Base-by-base conservation (phyloP, 2,329 filamentous ascomycete species). In the Pseudogymnoascus sp. region DNA sequence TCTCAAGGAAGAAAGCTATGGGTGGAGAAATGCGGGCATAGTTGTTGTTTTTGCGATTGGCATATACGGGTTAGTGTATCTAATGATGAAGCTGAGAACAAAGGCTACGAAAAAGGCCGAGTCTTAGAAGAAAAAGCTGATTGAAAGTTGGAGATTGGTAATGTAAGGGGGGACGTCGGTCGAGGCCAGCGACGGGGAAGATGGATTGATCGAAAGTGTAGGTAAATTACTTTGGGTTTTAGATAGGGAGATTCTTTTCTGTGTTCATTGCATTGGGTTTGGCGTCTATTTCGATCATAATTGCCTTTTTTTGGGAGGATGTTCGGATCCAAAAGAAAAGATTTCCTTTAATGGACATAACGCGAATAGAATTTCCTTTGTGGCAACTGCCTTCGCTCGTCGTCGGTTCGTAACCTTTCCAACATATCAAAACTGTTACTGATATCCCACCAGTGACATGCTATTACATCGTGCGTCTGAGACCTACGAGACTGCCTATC, bases 1-100 rank as follows among this genome's bases (percentile, higher is more conserved):
- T 69, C 68, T 90, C 6, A 76, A 77, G 1, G 78, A 84, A 3
- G 84, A 88, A 66, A 83, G 79, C 64, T 85, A 84, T 66, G 86
- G 84, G 0, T 90, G 87, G 87, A 79, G 87, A 59, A 79, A 90
- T 72, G 83, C 83, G 0, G 87, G 70, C 1, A 79, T 80, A 41
- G 76, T 76, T 8, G 77, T 75, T 3, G 65, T 79, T 2, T 80
- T 79, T 65, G 77, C 73, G 52, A 67, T 77, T 55, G 71, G 70
- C 1, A 74, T 73, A 3, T 80, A 80, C 64, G 73, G 68, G 5
- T 63, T 77, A 62, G 78, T 80, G 1, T 79, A 76, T 66, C 41
- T 77, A 22, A 75, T 80, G 73, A 80, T 79, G 78, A 80, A 79
- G 69, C 65, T 80, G 52, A 70, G 78, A 63, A 80, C 75, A 45